Evolutionary conservation across 176 grass and related monocot species (phyloP).

Genomic region (Coix lacrymajobi): DNA sequence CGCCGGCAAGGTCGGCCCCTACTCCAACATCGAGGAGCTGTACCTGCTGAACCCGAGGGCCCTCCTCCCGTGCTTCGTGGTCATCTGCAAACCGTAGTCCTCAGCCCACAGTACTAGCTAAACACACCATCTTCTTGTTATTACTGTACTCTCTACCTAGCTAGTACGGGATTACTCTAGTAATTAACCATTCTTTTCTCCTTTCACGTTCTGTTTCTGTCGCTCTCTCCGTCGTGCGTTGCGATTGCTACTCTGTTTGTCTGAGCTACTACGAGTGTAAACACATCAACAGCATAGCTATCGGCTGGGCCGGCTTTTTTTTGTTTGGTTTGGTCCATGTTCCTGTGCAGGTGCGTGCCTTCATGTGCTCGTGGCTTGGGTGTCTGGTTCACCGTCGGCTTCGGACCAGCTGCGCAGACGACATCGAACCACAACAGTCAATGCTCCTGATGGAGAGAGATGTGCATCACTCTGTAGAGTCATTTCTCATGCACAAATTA

Average conservation of each 20-base stretch:
- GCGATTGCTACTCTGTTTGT: slow-evolving; percentile 15
- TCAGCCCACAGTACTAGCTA: background rate
- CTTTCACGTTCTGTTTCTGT: background rate
- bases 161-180: background rate
- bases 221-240: background rate
- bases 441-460: background rate
- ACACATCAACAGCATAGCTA: background rate
- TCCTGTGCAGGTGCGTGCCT: background rate
- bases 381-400: background rate
- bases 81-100: slow-evolving; percentile 78
- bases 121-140: background rate
- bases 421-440: background rate
- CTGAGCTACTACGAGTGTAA: background rate
- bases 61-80: slow-evolving; percentile 86
- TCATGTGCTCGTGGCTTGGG: background rate
- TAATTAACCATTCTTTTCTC: slow-evolving; percentile 39
- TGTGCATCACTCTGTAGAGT: background rate
- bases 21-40: slow-evolving; percentile 90
- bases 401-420: background rate
- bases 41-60: slow-evolving; percentile 90
- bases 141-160: too few relatives aligned
- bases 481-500: background rate
- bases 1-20: slow-evolving; percentile 80
- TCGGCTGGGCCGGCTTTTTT: background rate
- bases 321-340: slow-evolving; percentile 38